Evolutionary conservation across 306 rosid species (phyloP), one percentile per base, ranked within the genome.

Genomic region (Medicago ruthenica): DNA sequence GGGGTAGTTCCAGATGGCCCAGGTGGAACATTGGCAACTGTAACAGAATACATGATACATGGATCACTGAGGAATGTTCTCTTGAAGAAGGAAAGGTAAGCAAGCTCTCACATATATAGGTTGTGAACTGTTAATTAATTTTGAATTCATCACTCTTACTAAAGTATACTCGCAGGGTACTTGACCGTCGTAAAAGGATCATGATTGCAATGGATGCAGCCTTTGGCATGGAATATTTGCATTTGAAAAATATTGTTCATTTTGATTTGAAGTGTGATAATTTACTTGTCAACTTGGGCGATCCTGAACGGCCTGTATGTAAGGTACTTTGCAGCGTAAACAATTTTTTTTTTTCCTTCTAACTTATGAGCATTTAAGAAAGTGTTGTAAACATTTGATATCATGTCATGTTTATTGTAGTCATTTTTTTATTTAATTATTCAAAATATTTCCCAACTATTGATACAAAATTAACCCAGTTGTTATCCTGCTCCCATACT

Each of bases 201-300:
- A 76, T 87, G 50, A 87, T 96, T 37, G 93, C 96, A 59, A 92
- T 88, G 96, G 98, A 92, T 85, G 91, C 97, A 8, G 98, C 99
- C 76, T 92, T 92, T 34, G 99, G 99, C 72, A 96, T 96, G 99
- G 98, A 96, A 79, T 96, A 96, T 89, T 84, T 96, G 87, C 98
- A 96, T 78, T 79, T 89, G 83, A 96, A 89, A 86, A 96, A 82
- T 73, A 87, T 96, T 79, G 97, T 96, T 62, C 98, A 96, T 83
- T 92, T 96, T 83, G 99, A 96, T 88, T 81, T 96, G 84, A 96
- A 96, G 80, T 85, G 97, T 83, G 99, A 92, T 83, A 96, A 96
- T 76, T 87, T 96, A 83, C 93, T 96, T 17, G 99, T 92, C 85
- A 96, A 96, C 68, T 77, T 96, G 85, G 87, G 97, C 75, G 98